Conservation (phyloP, 192 early-diverging fungal genomes). For the Umbelopsis sp. region DNA sequence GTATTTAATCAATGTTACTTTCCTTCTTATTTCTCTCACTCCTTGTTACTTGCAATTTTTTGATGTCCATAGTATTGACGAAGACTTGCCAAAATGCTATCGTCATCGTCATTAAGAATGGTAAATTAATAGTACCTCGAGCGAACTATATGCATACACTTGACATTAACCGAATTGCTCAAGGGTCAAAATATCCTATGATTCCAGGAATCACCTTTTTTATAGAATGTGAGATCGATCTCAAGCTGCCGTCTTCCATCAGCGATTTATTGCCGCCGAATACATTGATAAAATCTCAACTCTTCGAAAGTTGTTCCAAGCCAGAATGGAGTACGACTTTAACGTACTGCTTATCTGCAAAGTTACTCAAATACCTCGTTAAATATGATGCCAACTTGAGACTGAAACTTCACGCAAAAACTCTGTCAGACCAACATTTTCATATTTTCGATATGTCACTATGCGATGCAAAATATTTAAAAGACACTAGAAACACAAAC, state of each 20-base stretch:
- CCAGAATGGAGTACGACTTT: conserved; percentile 29
- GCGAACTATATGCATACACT: not conserved
- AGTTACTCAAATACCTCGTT: conserved; percentile 22
- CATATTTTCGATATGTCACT: not conserved
- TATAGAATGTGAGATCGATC: conserved; percentile 23
- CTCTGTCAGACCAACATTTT: not conserved
- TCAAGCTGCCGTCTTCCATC: conserved; percentile 22
- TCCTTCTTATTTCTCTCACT: not conserved
- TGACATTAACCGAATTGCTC: not conserved
- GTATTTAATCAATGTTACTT: not conserved
- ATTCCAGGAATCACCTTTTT: conserved; percentile 12
- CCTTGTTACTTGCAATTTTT: not conserved
- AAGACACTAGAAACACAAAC: not conserved
- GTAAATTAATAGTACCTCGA: conserved; percentile 5
- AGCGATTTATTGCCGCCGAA: conserved; percentile 31
- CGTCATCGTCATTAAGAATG: conserved; percentile 33
- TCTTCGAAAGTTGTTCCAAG: not conserved
- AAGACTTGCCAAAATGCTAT: conserved; percentile 32
- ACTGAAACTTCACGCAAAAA: conserved; percentile 12
- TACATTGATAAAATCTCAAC: conserved; percentile 21
- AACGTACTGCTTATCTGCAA: conserved; percentile 28
- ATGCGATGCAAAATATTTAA: not conserved
- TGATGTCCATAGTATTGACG: conserved; percentile 33
- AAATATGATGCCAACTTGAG: conserved; percentile 14
- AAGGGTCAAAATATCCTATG: conserved; percentile 16